Evolutionary conservation across 2,329 filamentous ascomycete species (phyloP), one percentile per base, ranked within the genome.

Genomic region (Pseudocercospora cruenta): DNA sequence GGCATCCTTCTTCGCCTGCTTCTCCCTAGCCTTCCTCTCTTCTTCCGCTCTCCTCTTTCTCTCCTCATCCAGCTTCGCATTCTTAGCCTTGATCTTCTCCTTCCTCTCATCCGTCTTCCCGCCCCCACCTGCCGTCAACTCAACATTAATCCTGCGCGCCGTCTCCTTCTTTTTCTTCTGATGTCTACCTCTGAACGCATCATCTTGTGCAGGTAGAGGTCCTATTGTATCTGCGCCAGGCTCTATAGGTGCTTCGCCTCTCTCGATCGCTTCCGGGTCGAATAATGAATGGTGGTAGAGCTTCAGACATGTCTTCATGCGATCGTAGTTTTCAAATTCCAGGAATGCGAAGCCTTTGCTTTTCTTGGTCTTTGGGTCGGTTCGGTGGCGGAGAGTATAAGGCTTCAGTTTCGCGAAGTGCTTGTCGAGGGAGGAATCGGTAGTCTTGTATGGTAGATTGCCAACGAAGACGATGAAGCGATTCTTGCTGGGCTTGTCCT

Each of bases 241-340:
- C 4, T 64, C 63, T 12, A 66, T 64, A 10, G 31, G 58, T 6
- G 58, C 63, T 45, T 68, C 66, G 22, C 65, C 69, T 2, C 63
- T 59, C n/a, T 67, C 68, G 3, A 65, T 66, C 2, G 70, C 71
- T 64, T 73, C 71, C 6, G 71, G 84, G 66, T 87, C 82, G 77
- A 97, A 96, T 69, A 85, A 85, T 66, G 88, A 91, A 81, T 97
- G 94, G 81, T 98, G 94, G 81, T 94, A 94, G 70, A 93, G 88
- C 79, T 94, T 92, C 67, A 98, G 84, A 76, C 93, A 96, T 33
- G 92, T 95, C 84, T 96, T 91, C 93, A 97, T 96, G 76, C 91
- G 88, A 80, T 94, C 91, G 80, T 90, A 96, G 71, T 88, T 86
- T 70, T 88, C 88, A 77, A 97, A 98, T 79, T 98, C 94, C 72